Evolutionary conservation across 148 eudicot genomes (phyloP).

Genomic region (Spergularia marina): DNA sequence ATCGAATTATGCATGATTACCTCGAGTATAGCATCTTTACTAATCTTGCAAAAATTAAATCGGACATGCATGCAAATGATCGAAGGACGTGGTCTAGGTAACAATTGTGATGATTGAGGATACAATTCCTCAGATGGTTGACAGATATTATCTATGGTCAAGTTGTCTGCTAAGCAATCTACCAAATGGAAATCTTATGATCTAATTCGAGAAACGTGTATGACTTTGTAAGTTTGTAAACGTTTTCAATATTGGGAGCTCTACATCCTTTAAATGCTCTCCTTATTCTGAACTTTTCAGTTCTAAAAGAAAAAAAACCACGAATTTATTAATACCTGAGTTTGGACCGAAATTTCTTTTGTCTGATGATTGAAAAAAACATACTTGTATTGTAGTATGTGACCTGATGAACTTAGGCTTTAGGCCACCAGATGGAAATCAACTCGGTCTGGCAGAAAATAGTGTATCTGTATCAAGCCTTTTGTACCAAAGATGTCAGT

Average conservation of each 20-base stretch:
- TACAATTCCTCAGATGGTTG: not conserved
- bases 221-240: not conserved
- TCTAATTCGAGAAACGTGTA: not conserved
- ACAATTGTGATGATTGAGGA: too few species aligned
- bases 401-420: too few species aligned
- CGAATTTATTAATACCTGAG: too few species aligned
- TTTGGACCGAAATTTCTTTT: too few species aligned
- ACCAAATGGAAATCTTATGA: not conserved
- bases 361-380: too few species aligned
- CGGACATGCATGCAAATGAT: not conserved
- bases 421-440: too few species aligned
- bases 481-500: too few species aligned
- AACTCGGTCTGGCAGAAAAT: too few species aligned
- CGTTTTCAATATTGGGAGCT: not conserved
- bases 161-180: not conserved
- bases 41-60: not conserved
- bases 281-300: not conserved
- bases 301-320: too few species aligned
- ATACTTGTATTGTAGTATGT: too few species aligned
- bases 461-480: too few species aligned
- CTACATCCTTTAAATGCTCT: not conserved
- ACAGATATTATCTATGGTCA: not conserved
- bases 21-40: not conserved
- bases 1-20: too few species aligned
- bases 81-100: not conserved